A percentile compares a stretch with the other conserved stretches of the same genome.
Evolutionary conservation across 1,139 yeast species (phyloP).

Genomic region (Torulaspora pretoriensis): DNA sequence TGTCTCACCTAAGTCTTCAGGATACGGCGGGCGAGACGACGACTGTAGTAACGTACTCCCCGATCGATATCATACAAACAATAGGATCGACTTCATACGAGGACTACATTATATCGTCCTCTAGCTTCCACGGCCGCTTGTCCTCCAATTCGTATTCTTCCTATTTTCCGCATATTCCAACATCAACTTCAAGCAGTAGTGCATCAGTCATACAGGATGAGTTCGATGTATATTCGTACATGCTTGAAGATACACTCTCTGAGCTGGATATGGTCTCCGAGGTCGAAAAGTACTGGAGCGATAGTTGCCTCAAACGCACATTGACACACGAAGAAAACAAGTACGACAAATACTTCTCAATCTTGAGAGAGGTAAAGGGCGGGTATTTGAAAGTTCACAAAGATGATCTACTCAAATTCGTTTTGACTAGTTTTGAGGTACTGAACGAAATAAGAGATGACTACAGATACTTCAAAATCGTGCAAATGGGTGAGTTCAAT

Average conservation of each 20-base stretch:
- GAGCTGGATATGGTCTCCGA: constrained; percentile 18
- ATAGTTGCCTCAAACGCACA: neutral
- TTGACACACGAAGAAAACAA: constrained; percentile 12
- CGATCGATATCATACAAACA: constrained; percentile 10
- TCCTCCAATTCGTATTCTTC: constrained; percentile 28
- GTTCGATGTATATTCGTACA: constrained; percentile 29
- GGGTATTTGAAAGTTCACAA: constrained; percentile 30
- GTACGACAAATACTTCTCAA: constrained; percentile 25
- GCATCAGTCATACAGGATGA: constrained; percentile 26
- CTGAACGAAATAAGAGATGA: constrained; percentile 19
- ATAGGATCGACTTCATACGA: constrained; percentile 5
- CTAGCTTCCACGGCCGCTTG: constrained; percentile 14
- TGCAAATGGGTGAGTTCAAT: constrained; percentile 33
- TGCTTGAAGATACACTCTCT: constrained; percentile 24
- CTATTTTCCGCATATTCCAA: constrained; percentile 21
- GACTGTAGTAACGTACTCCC: constrained; percentile 10
- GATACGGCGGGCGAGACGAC: neutral
- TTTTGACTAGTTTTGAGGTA: constrained; percentile 21
- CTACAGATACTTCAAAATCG: constrained; percentile 26
- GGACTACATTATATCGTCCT: constrained; percentile 10
- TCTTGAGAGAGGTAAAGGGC: constrained; percentile 32
- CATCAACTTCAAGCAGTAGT: constrained; percentile 18
- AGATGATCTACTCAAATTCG: constrained; percentile 18
- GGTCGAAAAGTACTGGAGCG: constrained; percentile 23
- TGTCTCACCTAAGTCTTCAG: constrained; percentile 7